Evolutionary conservation across 805 yeast genomes (phyloP).

Genomic region (Yamadazyma nakazawae): DNA sequence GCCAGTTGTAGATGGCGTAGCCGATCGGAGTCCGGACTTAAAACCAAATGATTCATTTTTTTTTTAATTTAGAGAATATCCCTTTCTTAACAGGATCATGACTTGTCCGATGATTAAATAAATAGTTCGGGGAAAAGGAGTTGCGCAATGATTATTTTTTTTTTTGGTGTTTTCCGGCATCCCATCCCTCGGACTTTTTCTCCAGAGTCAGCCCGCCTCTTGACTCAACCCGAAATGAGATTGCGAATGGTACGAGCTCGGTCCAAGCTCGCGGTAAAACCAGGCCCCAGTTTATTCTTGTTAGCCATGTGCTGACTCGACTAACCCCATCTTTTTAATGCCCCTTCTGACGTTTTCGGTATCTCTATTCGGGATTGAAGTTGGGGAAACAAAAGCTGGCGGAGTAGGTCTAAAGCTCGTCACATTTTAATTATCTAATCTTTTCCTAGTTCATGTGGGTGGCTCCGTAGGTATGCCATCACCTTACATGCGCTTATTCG

Average conservation of each 20-base stretch:
- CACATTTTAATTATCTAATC: no score
- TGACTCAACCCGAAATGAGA: no score
- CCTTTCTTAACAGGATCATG: background rate
- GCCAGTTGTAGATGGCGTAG: conserved; percentile 4
- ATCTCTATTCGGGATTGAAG: no score
- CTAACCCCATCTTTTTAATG: no score
- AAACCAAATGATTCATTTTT: background rate
- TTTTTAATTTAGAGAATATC: background rate
- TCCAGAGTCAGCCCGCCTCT: background rate
- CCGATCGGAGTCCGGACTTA: conserved; percentile 13
- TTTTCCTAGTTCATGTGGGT: background rate
- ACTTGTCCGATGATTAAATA: background rate
- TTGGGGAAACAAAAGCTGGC: no score
- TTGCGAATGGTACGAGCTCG: background rate
- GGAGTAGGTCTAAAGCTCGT: no score
- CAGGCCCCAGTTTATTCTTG: background rate
- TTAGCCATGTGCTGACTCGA: background rate
- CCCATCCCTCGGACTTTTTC: conserved; percentile 7
- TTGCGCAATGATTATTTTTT: background rate
- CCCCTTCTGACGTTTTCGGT: background rate
- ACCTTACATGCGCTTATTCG: background rate
- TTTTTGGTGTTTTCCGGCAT: background rate
- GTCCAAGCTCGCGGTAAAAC: background rate
- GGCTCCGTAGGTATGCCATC: background rate
- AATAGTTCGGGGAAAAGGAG: conserved; percentile 9